Evolutionary conservation across 2,329 filamentous ascomycete species (phyloP), one percentile per base, ranked within the genome.

Genomic region (Aspergillus sp.): DNA sequence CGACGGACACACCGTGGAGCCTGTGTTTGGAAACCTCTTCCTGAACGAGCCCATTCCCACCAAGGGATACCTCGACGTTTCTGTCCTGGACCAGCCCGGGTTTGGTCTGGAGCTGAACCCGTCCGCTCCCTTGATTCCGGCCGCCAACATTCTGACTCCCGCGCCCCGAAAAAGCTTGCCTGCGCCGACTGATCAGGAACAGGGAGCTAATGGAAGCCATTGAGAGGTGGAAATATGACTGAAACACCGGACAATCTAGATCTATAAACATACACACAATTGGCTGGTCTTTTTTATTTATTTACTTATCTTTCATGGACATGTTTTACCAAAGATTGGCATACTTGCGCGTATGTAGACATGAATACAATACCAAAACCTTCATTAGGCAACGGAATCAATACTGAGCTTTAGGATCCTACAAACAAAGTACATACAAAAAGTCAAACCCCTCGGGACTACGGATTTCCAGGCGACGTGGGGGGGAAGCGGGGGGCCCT

Each of bases 21-120:
- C 93, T 2, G 93, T 97, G 6, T 97, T 97, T 75, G 93, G 93
- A 39, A 90, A 96, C 68, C 81, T 97, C 54, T 97, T 96, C 78
- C 71, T 90, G 39, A 92, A 96, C 75, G 93, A 97, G 80, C 92
- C 92, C 5, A 94, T 97, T 61, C 92, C 92, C 1, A 86, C 82
- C 12, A 88, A 92, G 68, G 93, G 93, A 0, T 96, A 87, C 76
- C 82, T 97, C 53, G 90, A 92, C 62, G 85, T 92, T 4, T 86
- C 87, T 18, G 87, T 91, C 57, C 82, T 97, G 58, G 91, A 97
- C 74, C 92, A 90, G 81, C 93, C 93, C 4, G 93, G 93, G 0
- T 97, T 97, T 71, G 93, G 93, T 4, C 82, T 97, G 54, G 92
- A 93, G 60, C 77, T 97, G 58, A 96, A 95, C 76, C 91, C 91